phyloP scores from a whole-genome alignment of 2,329 filamentous ascomycete species.

The Capronia coronata region DNA sequence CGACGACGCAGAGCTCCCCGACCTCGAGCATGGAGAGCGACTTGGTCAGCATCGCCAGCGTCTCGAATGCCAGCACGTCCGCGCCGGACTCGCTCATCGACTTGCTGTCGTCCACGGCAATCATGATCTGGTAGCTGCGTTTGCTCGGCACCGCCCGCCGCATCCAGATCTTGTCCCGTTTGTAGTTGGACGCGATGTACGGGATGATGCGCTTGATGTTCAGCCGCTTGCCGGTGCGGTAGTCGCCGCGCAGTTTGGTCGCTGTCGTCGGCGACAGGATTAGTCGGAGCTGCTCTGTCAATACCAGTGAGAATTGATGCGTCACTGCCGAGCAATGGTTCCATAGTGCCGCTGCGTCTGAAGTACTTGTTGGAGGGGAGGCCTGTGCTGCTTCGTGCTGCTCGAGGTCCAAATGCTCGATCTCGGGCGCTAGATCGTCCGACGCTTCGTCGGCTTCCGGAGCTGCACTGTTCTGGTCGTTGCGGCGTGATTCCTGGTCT shows the following conservation, averaged over 20 bases:
- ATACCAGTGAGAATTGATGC: constrained; percentile 74
- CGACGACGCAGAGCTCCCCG: constrained; percentile 83
- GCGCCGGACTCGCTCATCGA: constrained; percentile 81
- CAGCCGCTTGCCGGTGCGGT: constrained; percentile 93
- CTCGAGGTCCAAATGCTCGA: constrained; percentile 59
- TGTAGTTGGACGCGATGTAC: constrained; percentile 96
- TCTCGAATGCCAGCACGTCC: constrained; percentile 80
- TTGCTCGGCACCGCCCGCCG: constrained; percentile 85
- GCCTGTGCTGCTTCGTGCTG: constrained; percentile 20
- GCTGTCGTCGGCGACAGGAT: constrained; percentile 92
- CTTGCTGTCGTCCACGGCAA: constrained; percentile 92
- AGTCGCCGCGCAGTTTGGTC: constrained; percentile 92
- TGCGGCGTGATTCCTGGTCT: constrained; percentile 34
- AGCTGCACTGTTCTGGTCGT: constrained; percentile 27
- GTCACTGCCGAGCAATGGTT: constrained; percentile 75
- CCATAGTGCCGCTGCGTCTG: constrained; percentile 71
- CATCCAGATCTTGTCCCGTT: constrained; percentile 99
- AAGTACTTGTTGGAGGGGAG: constrained; percentile 39
- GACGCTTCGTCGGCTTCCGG: constrained; percentile 46
- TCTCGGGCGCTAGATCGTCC: constrained; percentile 14
- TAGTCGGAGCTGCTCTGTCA: constrained; percentile 90
- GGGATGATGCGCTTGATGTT: constrained; percentile 99
- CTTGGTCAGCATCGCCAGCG: constrained; percentile 82
- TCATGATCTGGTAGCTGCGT: constrained; percentile 91
- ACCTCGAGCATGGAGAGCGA: constrained; percentile 88